Base-by-base conservation (phyloP, 192 early-diverging fungal genomes). In the Entomortierella chlamydospora region DNA sequence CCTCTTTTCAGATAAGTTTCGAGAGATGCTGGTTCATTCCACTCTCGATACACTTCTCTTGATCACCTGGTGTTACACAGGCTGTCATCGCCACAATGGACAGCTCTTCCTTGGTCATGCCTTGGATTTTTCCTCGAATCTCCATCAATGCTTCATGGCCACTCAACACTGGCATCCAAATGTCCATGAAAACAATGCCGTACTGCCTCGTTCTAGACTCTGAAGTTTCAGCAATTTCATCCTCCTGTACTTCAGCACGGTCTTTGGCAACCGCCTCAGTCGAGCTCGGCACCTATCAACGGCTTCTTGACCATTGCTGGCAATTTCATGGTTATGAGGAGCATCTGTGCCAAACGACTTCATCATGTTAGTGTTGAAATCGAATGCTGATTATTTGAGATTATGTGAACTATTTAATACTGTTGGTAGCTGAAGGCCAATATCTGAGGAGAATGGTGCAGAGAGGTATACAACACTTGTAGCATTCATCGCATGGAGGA, bases 1-100 rank as follows among this genome's bases (percentile, higher is more conserved):
- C 85, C 60, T 86, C 83, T 61, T 86, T 86, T 39, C 71, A 57
- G 10, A 83, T 68, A 4, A 83, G 85, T 39, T 87, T 87, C 51
- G 82, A 78, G 0, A 87, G 79, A 59, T 83, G 85, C 10, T 72
- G 81, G 63, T 87, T 87, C 85, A 87, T 87, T 0, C 85, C 85
- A 20, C 66, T 83, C 47, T 64, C 82, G 8, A 83, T 64, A 68
- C 82, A 83, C 22, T 73, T 71, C 33, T 79, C 70, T 0, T 74
- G 59, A 34, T 83, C 82, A 1, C 71, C 66, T 11, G 70, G 70
- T 71, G 79, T 73, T 23, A 78, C 82, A 70, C 76, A 79, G 6
- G 82, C 82, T 11, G 76, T 79, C 61, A 77, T 78, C 2, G 65
- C 64, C 7, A 70, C 54, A 41, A 70, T 73, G 50, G 69, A 83